Conservation (phyloP, 2,329 filamentous ascomycete species). For the Sporothrix mexicana region DNA sequence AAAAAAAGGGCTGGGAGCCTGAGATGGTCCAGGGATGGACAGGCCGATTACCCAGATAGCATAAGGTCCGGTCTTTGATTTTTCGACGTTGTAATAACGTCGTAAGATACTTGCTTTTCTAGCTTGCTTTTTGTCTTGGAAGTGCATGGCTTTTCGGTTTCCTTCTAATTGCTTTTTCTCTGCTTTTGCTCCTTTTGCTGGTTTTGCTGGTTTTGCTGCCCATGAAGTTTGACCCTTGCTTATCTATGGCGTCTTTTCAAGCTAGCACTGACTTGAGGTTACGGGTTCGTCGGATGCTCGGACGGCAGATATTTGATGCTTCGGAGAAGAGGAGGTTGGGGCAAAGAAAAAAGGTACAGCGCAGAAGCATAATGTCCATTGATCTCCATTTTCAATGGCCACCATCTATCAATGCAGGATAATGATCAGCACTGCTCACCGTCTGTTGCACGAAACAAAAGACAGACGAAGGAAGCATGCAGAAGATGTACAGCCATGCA, state of each 20-base stretch:
- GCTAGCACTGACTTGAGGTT: background rate
- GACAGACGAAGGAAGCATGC: conserved; percentile 15
- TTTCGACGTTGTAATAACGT: background rate
- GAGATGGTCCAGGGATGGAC: background rate
- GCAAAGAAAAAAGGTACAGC: background rate
- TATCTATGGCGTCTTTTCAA: background rate
- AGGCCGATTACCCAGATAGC: conserved; percentile 14
- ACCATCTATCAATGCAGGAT: background rate
- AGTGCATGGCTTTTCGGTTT: background rate
- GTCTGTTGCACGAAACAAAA: conserved; percentile 13
- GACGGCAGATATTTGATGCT: background rate
- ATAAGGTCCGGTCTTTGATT: background rate
- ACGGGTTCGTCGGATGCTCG: background rate
- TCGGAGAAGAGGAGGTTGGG: conserved; percentile 12
- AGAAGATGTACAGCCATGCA: background rate
- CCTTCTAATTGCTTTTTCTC: background rate
- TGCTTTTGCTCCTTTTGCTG: background rate
- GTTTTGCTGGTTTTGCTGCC: background rate
- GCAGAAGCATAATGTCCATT: background rate
- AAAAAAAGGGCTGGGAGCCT: background rate
- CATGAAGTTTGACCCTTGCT: background rate
- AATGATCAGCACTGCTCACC: background rate
- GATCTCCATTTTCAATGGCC: background rate
- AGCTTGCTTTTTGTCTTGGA: background rate
- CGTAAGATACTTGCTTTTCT: background rate